Percentiles rank a stretch among this genome's conserved stretches.
phyloP scores from a whole-genome alignment of 2,329 filamentous ascomycete genomes.

The Pseudogymnoascus sp. region DNA sequence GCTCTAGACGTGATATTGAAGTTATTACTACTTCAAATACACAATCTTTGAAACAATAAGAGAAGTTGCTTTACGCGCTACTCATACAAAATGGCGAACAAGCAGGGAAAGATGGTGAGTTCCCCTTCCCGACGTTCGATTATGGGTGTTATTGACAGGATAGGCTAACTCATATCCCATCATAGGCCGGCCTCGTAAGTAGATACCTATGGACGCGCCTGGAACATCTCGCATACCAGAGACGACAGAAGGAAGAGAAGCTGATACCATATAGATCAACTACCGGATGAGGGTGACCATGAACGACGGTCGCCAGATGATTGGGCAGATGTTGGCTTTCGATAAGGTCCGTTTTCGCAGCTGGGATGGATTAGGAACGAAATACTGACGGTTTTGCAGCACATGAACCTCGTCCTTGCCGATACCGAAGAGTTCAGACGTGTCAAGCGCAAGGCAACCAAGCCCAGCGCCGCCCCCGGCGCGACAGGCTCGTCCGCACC shows the following conservation, averaged over 20 bases:
- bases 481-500: conserved; percentile 52
- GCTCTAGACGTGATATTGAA: conserved; percentile 24
- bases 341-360: conserved; percentile 65
- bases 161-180: conserved; percentile 48
- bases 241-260: not conserved
- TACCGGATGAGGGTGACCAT: conserved; percentile 97
- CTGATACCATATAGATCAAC: conserved; percentile 68
- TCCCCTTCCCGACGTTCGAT: conserved; percentile 28
- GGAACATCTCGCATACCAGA: not conserved
- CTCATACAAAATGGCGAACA: conserved; percentile 63
- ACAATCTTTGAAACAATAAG: conserved; percentile 28
- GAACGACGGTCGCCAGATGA: conserved; percentile 92
- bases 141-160: conserved; percentile 42
- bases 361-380: not conserved
- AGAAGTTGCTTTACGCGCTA: conserved; percentile 32
- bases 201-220: conserved; percentile 14
- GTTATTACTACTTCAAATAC: conserved; percentile 25
- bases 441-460: conserved; percentile 75
- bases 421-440: conserved; percentile 97
- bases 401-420: conserved; percentile 98
- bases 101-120: conserved; percentile 99
- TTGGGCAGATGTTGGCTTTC: conserved; percentile 95
- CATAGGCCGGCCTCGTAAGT: conserved; percentile 65
- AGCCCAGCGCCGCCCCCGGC: conserved; percentile 46
- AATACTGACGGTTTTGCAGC: conserved; percentile 41